Evolutionary conservation across 2,329 filamentous ascomycete genomes (phyloP).

Genomic region (Fusarium pilosicola): DNA sequence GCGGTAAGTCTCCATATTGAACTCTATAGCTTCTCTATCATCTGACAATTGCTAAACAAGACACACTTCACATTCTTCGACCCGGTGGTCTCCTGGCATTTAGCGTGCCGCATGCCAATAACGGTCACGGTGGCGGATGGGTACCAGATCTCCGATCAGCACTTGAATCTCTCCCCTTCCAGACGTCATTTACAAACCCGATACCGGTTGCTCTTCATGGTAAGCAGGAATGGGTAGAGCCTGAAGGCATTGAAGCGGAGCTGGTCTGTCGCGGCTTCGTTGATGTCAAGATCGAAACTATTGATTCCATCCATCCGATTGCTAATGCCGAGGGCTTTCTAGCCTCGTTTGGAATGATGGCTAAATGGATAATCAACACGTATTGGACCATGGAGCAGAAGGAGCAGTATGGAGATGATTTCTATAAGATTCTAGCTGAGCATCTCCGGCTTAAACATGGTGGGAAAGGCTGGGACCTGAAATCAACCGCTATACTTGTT

Average conservation of each 20-base stretch:
- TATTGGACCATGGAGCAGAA: not conserved
- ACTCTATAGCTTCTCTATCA: accelerated
- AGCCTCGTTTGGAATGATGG: not conserved
- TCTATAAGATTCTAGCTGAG: not conserved
- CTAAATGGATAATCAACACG: not conserved
- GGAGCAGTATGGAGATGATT: not conserved
- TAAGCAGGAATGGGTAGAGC: accelerated
- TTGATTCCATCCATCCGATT: not conserved
- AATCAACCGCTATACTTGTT: not conserved
- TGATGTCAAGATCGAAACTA: not conserved
- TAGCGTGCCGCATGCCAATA: accelerated
- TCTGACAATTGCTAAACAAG: not conserved
- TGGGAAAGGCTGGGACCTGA: not conserved
- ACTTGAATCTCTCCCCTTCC: not conserved
- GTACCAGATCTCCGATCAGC: not conserved
- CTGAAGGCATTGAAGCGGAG: not conserved
- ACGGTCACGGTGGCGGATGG: not conserved
- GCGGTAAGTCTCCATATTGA: accelerated
- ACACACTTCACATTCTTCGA: accelerated
- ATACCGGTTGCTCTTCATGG: not conserved
- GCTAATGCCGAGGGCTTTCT: not conserved
- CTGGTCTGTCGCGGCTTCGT: accelerated
- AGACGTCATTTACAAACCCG: not conserved
- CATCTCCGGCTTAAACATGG: not conserved
- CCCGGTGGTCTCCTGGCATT: not conserved